Evolutionary conservation across 75 land plant genomes (phyloP).

Genomic region (Selaginella moellendorffii): DNA sequence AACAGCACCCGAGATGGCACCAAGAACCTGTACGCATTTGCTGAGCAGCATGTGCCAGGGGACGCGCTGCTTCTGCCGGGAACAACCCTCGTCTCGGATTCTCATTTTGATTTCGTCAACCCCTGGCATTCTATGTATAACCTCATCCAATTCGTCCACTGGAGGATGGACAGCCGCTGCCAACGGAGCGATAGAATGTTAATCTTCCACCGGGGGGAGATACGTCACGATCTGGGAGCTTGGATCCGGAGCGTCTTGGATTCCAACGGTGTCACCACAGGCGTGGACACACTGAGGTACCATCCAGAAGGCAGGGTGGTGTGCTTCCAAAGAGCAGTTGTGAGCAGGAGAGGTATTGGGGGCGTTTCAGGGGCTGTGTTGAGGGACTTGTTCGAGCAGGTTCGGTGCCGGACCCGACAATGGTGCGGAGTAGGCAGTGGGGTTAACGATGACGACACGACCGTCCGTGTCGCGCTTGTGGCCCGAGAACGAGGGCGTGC

Average conservation of each 20-base stretch:
- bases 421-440: slow-evolving; percentile 10
- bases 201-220: slow-evolving; percentile 37
- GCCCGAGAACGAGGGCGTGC: slow-evolving; percentile 13
- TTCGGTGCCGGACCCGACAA: slow-evolving; percentile 25
- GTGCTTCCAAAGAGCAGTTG: slow-evolving; percentile 29
- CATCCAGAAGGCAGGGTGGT: slow-evolving; percentile 7
- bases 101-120: slow-evolving; percentile 13
- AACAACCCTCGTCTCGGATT: slow-evolving; percentile 17
- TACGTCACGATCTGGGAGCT: slow-evolving; percentile 15
- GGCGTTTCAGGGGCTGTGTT: slow-evolving; percentile 13
- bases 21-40: slow-evolving; percentile 13
- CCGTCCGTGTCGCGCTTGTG: slow-evolving; percentile 25
- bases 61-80: slow-evolving; percentile 8
- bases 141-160: slow-evolving; percentile 16
- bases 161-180: slow-evolving; percentile 17
- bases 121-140: slow-evolving; percentile 25
- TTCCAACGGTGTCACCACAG: slow-evolving; percentile 12
- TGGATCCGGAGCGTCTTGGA: slow-evolving; percentile 21
- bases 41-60: slow-evolving; percentile 8
- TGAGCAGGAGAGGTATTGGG: slow-evolving; percentile 21
- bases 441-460: neutral
- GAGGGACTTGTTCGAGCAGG: slow-evolving; percentile 18
- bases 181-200: slow-evolving; percentile 29
- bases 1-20: slow-evolving; percentile 17
- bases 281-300: slow-evolving; percentile 11